Evolutionary conservation across 768 basidiomycete species (phyloP), one percentile per base, ranked within the genome.

Genomic region (Lentinula edodes): DNA sequence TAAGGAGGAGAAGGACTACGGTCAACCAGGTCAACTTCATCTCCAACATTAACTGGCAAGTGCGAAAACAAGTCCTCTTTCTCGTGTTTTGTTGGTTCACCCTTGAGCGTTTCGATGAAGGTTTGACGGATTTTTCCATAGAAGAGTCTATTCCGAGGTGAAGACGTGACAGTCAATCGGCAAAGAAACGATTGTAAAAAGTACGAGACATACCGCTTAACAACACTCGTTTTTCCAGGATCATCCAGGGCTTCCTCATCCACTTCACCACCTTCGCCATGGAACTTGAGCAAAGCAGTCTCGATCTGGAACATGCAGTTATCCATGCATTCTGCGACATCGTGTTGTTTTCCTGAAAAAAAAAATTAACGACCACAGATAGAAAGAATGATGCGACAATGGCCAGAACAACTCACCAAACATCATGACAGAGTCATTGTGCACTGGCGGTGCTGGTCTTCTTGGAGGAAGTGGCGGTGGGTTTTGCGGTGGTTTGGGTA

Each of bases 241-340:
- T 77, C 79, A 20, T 75, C 71, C 9, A 70, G 78, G 41, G 74
- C 74, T 45, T 75, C 67, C 8, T 78, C 83, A 61, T 71, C 72
- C 54, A 78, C 67, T 3, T 34, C 50, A 10, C 9, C 28, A 12
- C 74, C 80, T 15, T 36, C 38, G 13, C 55, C 55, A 55, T 84
- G 84, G 63, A 94, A 90, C 67, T 90, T 90, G 42, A 93, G 78
- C 52, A 93, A 72, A 0, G 94, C 95, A 4, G 93, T 90, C 73
- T 99, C 97, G 55, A 98, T 94, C 73, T 98, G 97, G 76, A 97
- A 97, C 81, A 99, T 90, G 77, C 95, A 95, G 68, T 98, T 98
- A 74, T 98, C 96, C 90, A 98, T 93, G 74, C 96, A 98, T 74
- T 99, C 97, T 0, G 96, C 89, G 12, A 98, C 95, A 71, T 99